Conservation (phyloP, 2,329 filamentous ascomycete species). For the Sphaerulina populicola region DNA sequence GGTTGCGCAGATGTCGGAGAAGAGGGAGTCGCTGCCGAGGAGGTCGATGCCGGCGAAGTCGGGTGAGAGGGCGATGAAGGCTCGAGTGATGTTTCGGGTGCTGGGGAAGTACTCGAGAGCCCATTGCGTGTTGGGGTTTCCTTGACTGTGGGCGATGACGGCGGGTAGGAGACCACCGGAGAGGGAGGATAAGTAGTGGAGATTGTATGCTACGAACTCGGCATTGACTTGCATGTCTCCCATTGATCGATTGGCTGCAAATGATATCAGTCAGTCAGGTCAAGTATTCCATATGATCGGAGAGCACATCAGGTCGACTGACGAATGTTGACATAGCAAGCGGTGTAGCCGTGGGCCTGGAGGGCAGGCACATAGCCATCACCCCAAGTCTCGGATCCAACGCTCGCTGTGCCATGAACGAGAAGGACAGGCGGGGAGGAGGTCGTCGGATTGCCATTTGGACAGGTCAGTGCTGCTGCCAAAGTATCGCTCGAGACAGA, state of each 20-base stretch:
- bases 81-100: slow-evolving; percentile 21
- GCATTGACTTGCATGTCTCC: slow-evolving; percentile 30
- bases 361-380: slow-evolving; percentile 28
- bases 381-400: slow-evolving; percentile 26
- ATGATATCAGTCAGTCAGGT: background rate
- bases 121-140: slow-evolving; percentile 29
- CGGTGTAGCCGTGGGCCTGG: slow-evolving; percentile 25
- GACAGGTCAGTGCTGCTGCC: slow-evolving; percentile 26
- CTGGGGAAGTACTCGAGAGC: slow-evolving; percentile 30
- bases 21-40: slow-evolving; percentile 16
- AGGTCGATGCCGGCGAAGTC: slow-evolving; percentile 28
- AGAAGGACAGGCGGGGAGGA: slow-evolving; percentile 26
- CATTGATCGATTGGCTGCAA: slow-evolving; percentile 24
- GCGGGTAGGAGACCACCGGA: slow-evolving; percentile 24
- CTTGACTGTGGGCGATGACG: slow-evolving; percentile 28
- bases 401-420: slow-evolving; percentile 27
- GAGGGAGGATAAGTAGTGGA: slow-evolving; percentile 26
- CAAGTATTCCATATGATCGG: background rate
- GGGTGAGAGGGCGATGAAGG: slow-evolving; percentile 26
- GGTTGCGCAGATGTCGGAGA: slow-evolving; percentile 22
- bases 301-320: background rate
- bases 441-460: slow-evolving; percentile 24
- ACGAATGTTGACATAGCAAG: slow-evolving; percentile 29
- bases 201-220: slow-evolving; percentile 29
- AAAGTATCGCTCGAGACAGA: slow-evolving; percentile 21